Percentiles rank a stretch among this genome's conserved stretches.
phyloP scores from a whole-genome alignment of 2,329 filamentous ascomycete species.

The Ophiostoma sp. region DNA sequence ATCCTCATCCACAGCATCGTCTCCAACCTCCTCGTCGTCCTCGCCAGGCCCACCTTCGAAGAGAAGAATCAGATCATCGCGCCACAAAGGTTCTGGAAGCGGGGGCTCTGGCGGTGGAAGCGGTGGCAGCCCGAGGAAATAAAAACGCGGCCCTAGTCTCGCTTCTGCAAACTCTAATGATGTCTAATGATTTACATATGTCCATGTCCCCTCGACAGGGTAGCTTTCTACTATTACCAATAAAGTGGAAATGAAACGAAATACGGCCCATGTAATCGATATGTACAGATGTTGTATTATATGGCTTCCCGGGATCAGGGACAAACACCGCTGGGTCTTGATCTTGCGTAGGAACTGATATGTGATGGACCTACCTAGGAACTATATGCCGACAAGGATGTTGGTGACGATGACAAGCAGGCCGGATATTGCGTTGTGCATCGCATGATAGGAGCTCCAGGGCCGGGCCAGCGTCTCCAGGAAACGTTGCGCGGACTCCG shows the following conservation, averaged over 20 bases:
- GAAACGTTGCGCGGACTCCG: neutral
- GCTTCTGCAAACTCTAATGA: too few species aligned
- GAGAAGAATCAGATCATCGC: neutral
- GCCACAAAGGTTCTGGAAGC: neutral
- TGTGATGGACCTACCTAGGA: neutral
- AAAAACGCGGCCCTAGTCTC: neutral
- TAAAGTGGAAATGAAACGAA: neutral
- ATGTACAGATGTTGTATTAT: too few species aligned
- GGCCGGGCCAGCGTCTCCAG: neutral
- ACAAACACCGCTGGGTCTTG: neutral
- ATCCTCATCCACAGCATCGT: neutral
- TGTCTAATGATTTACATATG: too few species aligned
- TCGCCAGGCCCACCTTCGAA: neutral
- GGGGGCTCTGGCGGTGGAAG: neutral
- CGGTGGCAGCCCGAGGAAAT: neutral
- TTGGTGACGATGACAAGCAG: neutral
- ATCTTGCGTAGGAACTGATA: neutral
- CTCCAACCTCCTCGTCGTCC: neutral
- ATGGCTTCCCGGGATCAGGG: neutral
- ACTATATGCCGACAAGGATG: neutral
- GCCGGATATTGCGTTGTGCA: neutral
- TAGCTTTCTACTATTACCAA: neutral
- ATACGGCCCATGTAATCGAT: too few species aligned
- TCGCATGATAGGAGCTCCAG: slow-evolving; percentile 3
- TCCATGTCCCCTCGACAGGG: too few species aligned